phyloP scores from a whole-genome alignment of 805 yeast genomes.

The Kregervanrija pseudodelftensis region DNA sequence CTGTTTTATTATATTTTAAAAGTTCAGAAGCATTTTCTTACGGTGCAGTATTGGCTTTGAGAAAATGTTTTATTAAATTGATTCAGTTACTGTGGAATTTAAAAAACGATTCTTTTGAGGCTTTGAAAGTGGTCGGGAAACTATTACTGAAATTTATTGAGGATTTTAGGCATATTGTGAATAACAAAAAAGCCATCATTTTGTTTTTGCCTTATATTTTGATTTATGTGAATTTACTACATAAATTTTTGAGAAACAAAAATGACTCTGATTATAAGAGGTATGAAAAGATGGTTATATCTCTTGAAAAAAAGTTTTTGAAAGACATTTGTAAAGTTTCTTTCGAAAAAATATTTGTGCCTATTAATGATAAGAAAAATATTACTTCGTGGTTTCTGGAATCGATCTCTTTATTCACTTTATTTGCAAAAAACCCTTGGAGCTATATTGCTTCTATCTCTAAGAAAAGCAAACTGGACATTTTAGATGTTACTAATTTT shows the following conservation, averaged over 20 bases:
- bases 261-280: constrained; percentile 3
- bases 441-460: constrained; percentile 13
- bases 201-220: constrained; percentile 20
- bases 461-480: constrained; percentile 6
- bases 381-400: constrained; percentile 14
- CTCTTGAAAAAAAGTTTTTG: constrained; percentile 12
- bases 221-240: constrained; percentile 12
- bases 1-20: constrained; percentile 6
- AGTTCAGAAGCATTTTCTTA: not conserved
- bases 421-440: constrained; percentile 22
- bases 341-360: constrained; percentile 9
- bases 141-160: constrained; percentile 10
- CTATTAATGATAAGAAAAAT: constrained; percentile 8
- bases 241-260: constrained; percentile 9
- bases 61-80: constrained; percentile 20
- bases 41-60: constrained; percentile 8
- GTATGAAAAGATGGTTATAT: constrained; percentile 1
- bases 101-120: constrained; percentile 4
- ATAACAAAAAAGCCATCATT: constrained; percentile 7
- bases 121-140: constrained; percentile 12
- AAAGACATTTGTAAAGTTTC: constrained; percentile 14
- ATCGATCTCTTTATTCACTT: constrained; percentile 16
- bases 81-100: constrained; percentile 21
- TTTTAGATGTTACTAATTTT: constrained; percentile 16
- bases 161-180: constrained; percentile 6